Base-by-base conservation (phyloP, 73 alveolate species). In the Tetrahymena thermophila region DNA sequence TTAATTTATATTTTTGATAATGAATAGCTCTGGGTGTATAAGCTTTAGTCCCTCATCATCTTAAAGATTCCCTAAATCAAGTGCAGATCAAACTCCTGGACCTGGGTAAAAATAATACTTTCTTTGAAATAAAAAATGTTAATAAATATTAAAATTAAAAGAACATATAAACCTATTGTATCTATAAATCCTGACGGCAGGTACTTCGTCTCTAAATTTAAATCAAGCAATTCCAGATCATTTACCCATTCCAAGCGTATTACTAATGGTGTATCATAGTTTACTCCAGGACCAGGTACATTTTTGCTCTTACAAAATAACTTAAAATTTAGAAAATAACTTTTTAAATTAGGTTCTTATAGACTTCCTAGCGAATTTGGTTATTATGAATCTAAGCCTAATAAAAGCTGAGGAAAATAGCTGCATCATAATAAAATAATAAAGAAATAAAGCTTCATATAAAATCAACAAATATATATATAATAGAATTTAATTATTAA, bases 281-380 rank as follows among this genome's bases (percentile, higher is more conserved):
- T 31, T 34, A 28, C 89, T 28, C 89, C 89, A 19, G 89, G 89
- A 71, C 89, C 89, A 28, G 89, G 89, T 71, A 71, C 23, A 71
- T 71, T 71, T n/a, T 71, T 25, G 35, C 1, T 4, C 13, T 71
- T 7, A 1, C 1, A 4, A 25, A 28, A 71, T 4, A 23, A 3
- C 15, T 28, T n/a, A 71, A 19, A 19, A 71, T 50, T 50, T 50
- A 19, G 44, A 40, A 40, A 56, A 56, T 25, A 9, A 25, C 8
- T 71, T 28, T 28, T 19, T 71, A 31, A 3, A 1, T 25, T 25
- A 71, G 89, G 89, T 25, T 71, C 89, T 28, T 71, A 71, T 71
- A 71, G 89, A 71, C 89, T 71, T 71, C 89, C 89, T 28, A 71
- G 89, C 42, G 89, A 71, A 71, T 71, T 71, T 71, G 89, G 89